These are phyloP conservation scores for Chaetomium strumarium DNA, from an alignment of 2,329 filamentous ascomycete genomes.

Conservation along the genomic window DNA sequence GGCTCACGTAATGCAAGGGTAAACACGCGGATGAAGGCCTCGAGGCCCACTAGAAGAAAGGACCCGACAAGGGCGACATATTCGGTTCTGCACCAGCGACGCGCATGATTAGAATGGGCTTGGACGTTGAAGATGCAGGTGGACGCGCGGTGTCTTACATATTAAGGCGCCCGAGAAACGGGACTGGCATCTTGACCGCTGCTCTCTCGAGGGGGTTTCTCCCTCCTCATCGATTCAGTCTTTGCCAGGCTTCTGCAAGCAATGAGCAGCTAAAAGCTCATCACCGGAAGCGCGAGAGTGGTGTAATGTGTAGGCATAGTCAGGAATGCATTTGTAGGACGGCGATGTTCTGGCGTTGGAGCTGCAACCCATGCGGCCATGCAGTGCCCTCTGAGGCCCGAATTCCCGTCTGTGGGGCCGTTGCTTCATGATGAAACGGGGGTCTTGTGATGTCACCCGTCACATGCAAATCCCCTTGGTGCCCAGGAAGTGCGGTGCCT, in stretches of 20 bases:
- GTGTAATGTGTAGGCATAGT: too few species aligned
- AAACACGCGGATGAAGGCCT: constrained; percentile 75
- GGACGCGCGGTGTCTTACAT: constrained; percentile 36
- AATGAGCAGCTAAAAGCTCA: neutral
- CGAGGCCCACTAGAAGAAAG: constrained; percentile 74
- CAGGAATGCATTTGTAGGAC: too few species aligned
- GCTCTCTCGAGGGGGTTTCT: constrained; percentile 5
- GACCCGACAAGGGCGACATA: constrained; percentile 83
- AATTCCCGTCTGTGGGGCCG: neutral
- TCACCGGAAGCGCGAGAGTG: too few species aligned
- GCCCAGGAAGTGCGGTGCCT: neutral
- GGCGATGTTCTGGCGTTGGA: too few species aligned
- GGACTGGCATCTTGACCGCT: constrained; percentile 41
- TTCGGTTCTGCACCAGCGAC: constrained; percentile 54
- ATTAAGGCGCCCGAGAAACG: constrained; percentile 48
- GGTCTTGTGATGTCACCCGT: constrained; percentile 17
- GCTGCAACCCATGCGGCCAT: neutral
- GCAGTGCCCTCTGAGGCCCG: neutral
- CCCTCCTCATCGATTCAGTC: constrained; percentile 11
- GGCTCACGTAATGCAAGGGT: constrained; percentile 79
- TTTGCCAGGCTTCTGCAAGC: neutral
- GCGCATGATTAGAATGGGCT: neutral
- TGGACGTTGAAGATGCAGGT: neutral
- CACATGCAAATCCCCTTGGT: constrained; percentile 12
- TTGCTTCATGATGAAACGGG: constrained; percentile 7